Evolutionary conservation across 106 monocot species (phyloP), one percentile per base, ranked within the genome.

Genomic region (Triglochin maritima): DNA sequence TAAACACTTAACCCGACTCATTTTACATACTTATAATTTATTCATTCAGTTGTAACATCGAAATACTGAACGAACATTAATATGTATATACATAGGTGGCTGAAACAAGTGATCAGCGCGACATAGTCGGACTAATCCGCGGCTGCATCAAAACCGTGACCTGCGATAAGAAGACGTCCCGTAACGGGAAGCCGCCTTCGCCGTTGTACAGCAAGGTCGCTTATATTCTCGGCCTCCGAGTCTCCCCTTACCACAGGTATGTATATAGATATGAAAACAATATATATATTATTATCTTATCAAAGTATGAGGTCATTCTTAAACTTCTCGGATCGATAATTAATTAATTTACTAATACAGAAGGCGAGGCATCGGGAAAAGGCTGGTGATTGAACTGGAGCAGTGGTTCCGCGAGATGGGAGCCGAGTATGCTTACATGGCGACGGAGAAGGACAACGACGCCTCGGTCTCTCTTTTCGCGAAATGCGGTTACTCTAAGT

Each of bases 361-460:
- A 69, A 63, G 90, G 47, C 70, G 74, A 74, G 90, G 90, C 3
- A 65, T 90, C 12, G 90, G 79, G n/a, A 6, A 78, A 55, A 56
- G 63, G 50, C 75, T 90, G 64, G 90, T 90, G 44, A 14, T 41
- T 7, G 7, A 46, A 12, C 63, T 90, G 69, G 90, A 90, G 75
- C 50, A 75, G 12, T 90, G 90, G 90, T 90, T 90, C 70, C 13
- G 70, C 9, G 56, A 55, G 46, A 73, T 51, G 49, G 86, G 79
- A 2, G 90, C 81, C 7, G 90, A 90, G 74, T 90, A 90, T 75
- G 64, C 90, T 3, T 90, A 90, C 79, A 87, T 90, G 86, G 90
- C 90, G 3, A 90, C 90, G 0, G 86, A 84, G 44, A 80, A 76
- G 11, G 84, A 72, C 66, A 90, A 90, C 86, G 81, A 77, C 50